Base-by-base conservation (phyloP, 495 filamentous ascomycete genomes). In the Chaetomium tenue region DNA sequence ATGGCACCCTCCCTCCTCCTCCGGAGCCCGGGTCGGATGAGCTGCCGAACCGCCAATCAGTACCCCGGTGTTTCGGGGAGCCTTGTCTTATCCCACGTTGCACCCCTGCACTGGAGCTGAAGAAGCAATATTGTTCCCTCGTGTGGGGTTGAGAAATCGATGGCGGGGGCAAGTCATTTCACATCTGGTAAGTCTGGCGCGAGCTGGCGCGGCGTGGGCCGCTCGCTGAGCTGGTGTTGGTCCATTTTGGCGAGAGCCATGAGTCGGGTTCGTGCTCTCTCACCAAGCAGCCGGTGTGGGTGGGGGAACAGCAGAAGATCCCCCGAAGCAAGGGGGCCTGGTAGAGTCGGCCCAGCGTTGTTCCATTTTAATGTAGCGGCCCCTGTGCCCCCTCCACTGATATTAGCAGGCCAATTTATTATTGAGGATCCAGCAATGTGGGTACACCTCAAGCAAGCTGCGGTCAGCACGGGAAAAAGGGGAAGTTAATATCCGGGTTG, bases 11-110 rank as follows among this genome's bases (percentile, higher is more conserved):
- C 7, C 5, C n/a, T 20, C 22, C 40, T 16, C 22, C 0, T 26
- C 39, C 39, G 56, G 40, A 28, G 0, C 39, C 37, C 56, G 20
- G 39, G 23, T 58, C 56, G 56, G 56, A 46, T 58, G 16, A 15
- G 8, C 40, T 44, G 5, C 56, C 56, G 56, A 58, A 58, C 16
- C 22, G 37, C 56, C 60, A 62, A 53, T 42, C 63, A 57, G 16
- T 2, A 23, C 20, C 33, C 33, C 33, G 33, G 33, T 13, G 20
- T 50, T n/a, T 50, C 18, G 20, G 18, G n/a, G 20, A 3, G 33
- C n/a, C 54, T 40, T 40, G 54, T 33, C 39, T 42, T 48, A 52
- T 60, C 28, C 63, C 42, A 53, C 44, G 37, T 58, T 57, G 62
- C 62, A 52, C 54, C 56, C 39, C 56, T 58, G 39, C 23, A 5